Base-by-base conservation (phyloP, 2,329 filamentous ascomycete genomes). In the Botryotinia convoluta region DNA sequence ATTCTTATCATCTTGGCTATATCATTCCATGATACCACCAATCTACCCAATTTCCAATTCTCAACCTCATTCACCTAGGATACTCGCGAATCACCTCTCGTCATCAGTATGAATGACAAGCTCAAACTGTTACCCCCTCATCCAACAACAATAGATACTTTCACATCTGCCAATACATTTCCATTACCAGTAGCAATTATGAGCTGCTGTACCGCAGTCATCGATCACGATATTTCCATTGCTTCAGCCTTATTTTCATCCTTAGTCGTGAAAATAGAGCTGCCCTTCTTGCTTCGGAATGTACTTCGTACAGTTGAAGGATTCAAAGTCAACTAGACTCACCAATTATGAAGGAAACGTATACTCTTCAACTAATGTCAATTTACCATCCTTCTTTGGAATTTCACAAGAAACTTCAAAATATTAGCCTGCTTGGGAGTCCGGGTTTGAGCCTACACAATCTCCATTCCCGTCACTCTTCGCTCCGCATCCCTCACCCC, bases 371-470 rank as follows among this genome's bases (percentile, higher is more conserved):
- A 2, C 10, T 6, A 14, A 51, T n/a, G 1, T 51, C 48, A 4
- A n/a, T 14, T 2, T 48, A 12, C 45, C 45, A 26, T 12, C 4
- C 9, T 48, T 4, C 45, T 48, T 45, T n/a, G 4, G 22, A n/a
- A 51, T 6, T n/a, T 12, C 22, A n/a, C 10, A 14, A n/a, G 9
- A 0, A n/a, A 51, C 0, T 1, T n/a, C 5, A 1, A 51, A 14
- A n/a, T 6, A 14, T 51, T 12, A 1, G 10, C 1, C 5, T 51
- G 1, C n/a, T n/a, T 51, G 10, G 26, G 4, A 48, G 45, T 26
- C 9, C 10, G 4, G 22, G 4, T 26, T 48, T 48, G 45, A 48
- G 10, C 20, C 4, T 48, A 2, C 8, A 48, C 2, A 4, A 48
- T 45, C 2, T 20, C 20, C 12, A 20, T 20, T 18, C 7, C 8